Percentiles rank a stretch among this genome's conserved stretches.
phyloP scores from a whole-genome alignment of 768 basidiomycete species.

The Leccinellum luteum region DNA sequence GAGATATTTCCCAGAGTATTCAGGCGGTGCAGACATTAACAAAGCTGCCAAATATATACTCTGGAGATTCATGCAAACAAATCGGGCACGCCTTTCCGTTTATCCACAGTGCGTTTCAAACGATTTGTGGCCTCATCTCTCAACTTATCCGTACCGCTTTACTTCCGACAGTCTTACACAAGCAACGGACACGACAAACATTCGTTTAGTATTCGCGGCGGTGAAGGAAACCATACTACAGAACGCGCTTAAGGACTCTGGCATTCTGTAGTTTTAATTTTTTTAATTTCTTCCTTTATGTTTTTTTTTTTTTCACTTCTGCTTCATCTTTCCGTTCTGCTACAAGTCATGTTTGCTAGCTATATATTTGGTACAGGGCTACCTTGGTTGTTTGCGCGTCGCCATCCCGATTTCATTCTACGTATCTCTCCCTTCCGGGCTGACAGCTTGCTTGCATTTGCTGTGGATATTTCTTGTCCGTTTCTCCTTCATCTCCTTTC shows the following conservation, averaged over 20 bases:
- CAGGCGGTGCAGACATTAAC: conserved; percentile 85
- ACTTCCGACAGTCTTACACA: conserved; percentile 61
- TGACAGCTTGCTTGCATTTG: conserved; percentile 28
- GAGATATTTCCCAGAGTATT: conserved; percentile 83
- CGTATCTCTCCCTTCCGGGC: neutral
- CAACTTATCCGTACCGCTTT: neutral
- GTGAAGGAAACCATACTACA: conserved; percentile 93
- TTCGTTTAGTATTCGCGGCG: conserved; percentile 78
- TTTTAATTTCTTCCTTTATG: neutral
- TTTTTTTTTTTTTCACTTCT: neutral
- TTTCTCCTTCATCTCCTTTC: conserved; percentile 1
- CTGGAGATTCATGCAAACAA: conserved; percentile 94
- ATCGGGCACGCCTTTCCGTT: conserved; percentile 77
- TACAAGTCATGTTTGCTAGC: conserved; percentile 23
- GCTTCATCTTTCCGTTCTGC: neutral
- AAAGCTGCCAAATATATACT: conserved; percentile 94
- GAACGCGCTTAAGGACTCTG: conserved; percentile 82
- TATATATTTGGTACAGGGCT: conserved; percentile 20
- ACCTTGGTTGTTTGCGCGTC: neutral
- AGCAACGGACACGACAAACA: conserved; percentile 86
- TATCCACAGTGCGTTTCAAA: conserved; percentile 78
- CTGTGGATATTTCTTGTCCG: conserved; percentile 28
- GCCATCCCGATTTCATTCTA: neutral
- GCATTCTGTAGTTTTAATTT: conserved; percentile 58
- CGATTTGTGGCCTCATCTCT: neutral